Conservation (phyloP, 108 stramenopile genomes). For the Fragilaria crotonensis region DNA sequence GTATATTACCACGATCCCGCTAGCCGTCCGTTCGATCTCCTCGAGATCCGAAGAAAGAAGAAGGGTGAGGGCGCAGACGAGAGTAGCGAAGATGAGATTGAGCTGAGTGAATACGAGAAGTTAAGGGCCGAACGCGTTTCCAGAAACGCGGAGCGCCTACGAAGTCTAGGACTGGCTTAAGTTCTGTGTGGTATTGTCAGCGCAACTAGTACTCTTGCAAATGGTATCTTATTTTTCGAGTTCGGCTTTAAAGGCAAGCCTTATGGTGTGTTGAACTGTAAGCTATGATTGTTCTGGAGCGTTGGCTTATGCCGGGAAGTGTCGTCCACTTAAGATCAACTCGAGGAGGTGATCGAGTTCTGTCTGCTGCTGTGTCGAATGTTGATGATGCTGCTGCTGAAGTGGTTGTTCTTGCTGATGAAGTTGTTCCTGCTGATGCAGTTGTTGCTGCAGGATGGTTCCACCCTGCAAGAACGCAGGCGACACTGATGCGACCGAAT, state of each 20-base stretch:
- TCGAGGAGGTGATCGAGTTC: background rate
- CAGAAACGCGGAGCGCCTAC: constrained; percentile 77
- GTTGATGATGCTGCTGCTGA: background rate
- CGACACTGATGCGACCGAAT: background rate
- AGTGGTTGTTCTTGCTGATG: too few species aligned
- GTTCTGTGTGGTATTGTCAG: too few species aligned
- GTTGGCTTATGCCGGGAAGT: too few species aligned
- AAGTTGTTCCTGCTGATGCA: too few species aligned
- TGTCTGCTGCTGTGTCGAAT: background rate
- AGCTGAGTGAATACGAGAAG: constrained; percentile 85
- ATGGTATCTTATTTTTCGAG: too few species aligned
- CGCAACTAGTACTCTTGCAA: too few species aligned
- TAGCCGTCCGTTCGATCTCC: constrained; percentile 45
- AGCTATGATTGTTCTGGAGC: too few species aligned
- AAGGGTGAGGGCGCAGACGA: constrained; percentile 25
- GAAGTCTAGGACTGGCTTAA: constrained; percentile 71
- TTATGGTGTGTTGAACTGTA: too few species aligned
- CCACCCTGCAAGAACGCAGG: background rate
- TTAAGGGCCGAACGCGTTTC: constrained; percentile 74
- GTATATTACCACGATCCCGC: constrained; percentile 45
- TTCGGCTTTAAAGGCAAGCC: too few species aligned
- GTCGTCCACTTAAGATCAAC: background rate
- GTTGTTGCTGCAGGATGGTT: too few species aligned
- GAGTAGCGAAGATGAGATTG: constrained; percentile 56
- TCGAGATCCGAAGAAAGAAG: constrained; percentile 52